These are phyloP conservation scores for Cordyceps pruinosa DNA, from an alignment of 2,329 filamentous ascomycete genomes.

Conservation along the genomic window DNA sequence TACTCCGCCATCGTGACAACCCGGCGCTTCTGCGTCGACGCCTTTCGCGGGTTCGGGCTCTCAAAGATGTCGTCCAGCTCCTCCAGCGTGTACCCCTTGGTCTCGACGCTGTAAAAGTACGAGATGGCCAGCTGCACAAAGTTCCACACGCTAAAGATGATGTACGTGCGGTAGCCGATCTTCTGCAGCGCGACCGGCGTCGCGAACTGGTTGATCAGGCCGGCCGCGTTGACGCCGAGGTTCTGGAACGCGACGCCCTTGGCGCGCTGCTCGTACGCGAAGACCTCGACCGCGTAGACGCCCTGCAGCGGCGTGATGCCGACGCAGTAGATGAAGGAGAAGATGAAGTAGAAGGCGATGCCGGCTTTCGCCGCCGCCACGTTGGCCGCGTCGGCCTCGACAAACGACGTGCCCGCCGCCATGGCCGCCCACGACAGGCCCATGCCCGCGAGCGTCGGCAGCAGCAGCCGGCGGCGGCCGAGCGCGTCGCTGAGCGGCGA, in stretches of 20 bases:
- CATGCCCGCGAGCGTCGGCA: conserved; percentile 6
- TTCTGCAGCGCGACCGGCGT: conserved; percentile 34
- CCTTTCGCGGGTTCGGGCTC: conserved; percentile 12
- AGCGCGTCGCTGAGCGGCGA: conserved; percentile 5
- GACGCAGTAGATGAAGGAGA: conserved; percentile 41
- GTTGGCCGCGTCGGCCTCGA: conserved; percentile 35
- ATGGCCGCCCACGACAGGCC: conserved; percentile 12
- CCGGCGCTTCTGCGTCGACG: conserved; percentile 13
- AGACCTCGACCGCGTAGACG: conserved; percentile 39
- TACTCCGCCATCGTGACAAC: neutral
- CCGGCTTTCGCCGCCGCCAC: conserved; percentile 34
- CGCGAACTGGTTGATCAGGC: conserved; percentile 33
- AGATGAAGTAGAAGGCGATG: conserved; percentile 42
- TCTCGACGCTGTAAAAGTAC: conserved; percentile 40
- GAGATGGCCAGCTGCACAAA: conserved; percentile 29
- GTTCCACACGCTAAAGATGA: conserved; percentile 35
- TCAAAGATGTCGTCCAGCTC: conserved; percentile 14
- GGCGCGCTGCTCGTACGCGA: conserved; percentile 40
- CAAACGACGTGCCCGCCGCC: conserved; percentile 42
- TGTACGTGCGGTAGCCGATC: conserved; percentile 41
- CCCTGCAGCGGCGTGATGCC: conserved; percentile 15
- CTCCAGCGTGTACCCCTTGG: conserved; percentile 30
- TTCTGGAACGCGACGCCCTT: conserved; percentile 40
- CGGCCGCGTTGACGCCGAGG: conserved; percentile 29
- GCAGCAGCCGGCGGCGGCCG: conserved; percentile 2